These are phyloP conservation scores for Umbelopsis ramanniana DNA, from an alignment of 192 early-diverging fungal species.

Conservation along the genomic window DNA sequence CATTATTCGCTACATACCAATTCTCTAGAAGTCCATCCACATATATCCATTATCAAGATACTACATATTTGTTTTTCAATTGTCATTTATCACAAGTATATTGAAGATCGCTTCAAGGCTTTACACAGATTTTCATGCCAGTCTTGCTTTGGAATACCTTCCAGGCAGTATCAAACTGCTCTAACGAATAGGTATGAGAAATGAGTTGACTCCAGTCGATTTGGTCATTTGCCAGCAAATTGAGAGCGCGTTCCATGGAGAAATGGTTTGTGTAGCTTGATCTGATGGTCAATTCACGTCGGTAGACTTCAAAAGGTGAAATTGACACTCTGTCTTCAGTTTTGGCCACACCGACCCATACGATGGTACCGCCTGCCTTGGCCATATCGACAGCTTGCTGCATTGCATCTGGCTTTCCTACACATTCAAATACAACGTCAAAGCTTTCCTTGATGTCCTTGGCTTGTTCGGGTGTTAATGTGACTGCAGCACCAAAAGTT, in stretches of 20 bases:
- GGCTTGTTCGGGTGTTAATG: conserved; percentile 28
- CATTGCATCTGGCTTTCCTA: conserved; percentile 48
- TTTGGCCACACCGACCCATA: conserved; percentile 57
- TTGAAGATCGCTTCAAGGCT: conserved; percentile 27
- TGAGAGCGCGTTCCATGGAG: conserved; percentile 54
- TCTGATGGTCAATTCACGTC: conserved; percentile 52
- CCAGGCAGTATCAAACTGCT: conserved; percentile 56
- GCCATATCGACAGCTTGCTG: conserved; percentile 41
- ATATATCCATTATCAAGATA: too few species aligned
- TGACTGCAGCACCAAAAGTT: conserved; percentile 34
- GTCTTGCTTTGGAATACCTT: conserved; percentile 37
- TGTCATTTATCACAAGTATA: too few species aligned
- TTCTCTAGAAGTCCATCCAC: too few species aligned
- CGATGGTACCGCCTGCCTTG: conserved; percentile 51
- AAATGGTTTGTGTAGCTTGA: conserved; percentile 55
- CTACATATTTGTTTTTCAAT: too few species aligned
- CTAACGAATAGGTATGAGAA: conserved; percentile 48
- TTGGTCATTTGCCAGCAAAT: conserved; percentile 43
- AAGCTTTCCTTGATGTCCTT: conserved; percentile 41
- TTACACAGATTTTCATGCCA: conserved; percentile 54
- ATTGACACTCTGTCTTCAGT: conserved; percentile 43
- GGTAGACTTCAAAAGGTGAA: conserved; percentile 53
- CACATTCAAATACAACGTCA: conserved; percentile 59
- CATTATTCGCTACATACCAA: too few species aligned
- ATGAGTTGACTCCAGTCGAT: conserved; percentile 51